Conservation (phyloP, 345 rosid genomes). For the Acer saccharum region DNA sequence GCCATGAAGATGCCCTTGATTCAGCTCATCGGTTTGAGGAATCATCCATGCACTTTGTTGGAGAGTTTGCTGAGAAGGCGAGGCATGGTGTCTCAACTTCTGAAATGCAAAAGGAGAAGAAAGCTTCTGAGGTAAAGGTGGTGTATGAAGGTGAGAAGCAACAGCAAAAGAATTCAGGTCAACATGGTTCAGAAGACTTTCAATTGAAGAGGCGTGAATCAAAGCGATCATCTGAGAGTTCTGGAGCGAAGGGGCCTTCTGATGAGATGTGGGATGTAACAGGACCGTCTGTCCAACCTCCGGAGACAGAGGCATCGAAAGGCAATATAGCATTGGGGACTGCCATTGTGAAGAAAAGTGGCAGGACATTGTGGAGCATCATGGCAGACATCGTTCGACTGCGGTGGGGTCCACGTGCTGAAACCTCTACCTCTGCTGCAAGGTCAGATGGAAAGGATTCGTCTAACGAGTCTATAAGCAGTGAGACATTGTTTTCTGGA, state of each 20-base stretch:
- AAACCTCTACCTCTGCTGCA: conserved; percentile 51
- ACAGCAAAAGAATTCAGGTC: conserved; percentile 35
- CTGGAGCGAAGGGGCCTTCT: conserved; percentile 75
- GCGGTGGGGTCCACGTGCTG: conserved; percentile 70
- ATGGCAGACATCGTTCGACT: conserved; percentile 67
- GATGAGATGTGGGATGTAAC: conserved; percentile 89
- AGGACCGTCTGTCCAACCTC: conserved; percentile 48
- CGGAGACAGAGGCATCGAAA: conserved; percentile 44
- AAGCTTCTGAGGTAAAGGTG: conserved; percentile 21
- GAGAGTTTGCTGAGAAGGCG: conserved; percentile 73
- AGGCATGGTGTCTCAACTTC: conserved; percentile 52
- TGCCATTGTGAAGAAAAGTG: conserved; percentile 55
- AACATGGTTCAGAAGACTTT: conserved; percentile 27
- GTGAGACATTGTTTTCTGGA: conserved; percentile 87
- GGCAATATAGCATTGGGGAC: conserved; percentile 37
- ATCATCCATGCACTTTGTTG: conserved; percentile 53
- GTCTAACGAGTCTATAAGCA: conserved; percentile 60
- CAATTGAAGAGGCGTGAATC: conserved; percentile 46
- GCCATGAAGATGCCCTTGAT: conserved; percentile 58
- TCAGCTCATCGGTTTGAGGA: conserved; percentile 63
- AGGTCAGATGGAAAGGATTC: conserved; percentile 59
- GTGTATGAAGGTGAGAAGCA: conserved; percentile 34
- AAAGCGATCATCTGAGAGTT: conserved; percentile 43
- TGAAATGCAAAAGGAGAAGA: conserved; percentile 36
- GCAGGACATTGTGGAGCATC: conserved; percentile 74